Percentiles rank a stretch among this genome's conserved stretches.
Conservation (phyloP, 352 stramenopile species). For the Globisporangium cystogenes region DNA sequence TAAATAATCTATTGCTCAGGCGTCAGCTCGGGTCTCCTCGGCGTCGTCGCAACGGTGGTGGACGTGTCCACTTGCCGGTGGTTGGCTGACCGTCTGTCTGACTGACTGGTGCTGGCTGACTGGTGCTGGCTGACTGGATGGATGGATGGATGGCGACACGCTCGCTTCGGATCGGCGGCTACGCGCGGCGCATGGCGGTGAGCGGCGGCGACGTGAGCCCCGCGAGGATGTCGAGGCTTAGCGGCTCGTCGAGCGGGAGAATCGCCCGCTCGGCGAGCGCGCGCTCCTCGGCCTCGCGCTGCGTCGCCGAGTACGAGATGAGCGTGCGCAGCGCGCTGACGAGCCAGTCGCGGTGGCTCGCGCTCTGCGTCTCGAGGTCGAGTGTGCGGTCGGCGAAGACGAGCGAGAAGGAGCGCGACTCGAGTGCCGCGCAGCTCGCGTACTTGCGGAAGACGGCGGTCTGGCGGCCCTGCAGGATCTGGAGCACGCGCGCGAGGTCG, state of each 20-base stretch:
- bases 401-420: constrained; percentile 64
- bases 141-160: not conserved
- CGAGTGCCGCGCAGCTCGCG: constrained; percentile 25
- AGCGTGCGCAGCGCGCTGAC: constrained; percentile 72
- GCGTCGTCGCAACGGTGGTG: no score
- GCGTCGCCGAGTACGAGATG: constrained; percentile 61
- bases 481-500: constrained; percentile 64
- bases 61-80: no score
- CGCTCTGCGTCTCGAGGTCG: constrained; percentile 73
- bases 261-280: constrained; percentile 61
- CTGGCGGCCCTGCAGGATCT: constrained; percentile 60
- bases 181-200: not conserved
- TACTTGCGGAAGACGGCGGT: constrained; percentile 83
- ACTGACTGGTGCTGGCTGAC: no score
- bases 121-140: no score
- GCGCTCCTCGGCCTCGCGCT: constrained; percentile 68
- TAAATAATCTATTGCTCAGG: not conserved
- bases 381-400: constrained; percentile 72
- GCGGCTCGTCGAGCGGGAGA: constrained; percentile 29
- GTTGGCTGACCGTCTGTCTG: no score
- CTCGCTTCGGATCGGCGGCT: not conserved
- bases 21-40: not conserved
- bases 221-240: not conserved
- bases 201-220: constrained; percentile 1
- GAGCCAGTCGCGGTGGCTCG: constrained; percentile 77